A percentile compares a stretch with the other conserved stretches of the same genome.
These are phyloP conservation scores for Dissoconium aciculare DNA, from an alignment of 2,329 filamentous ascomycete genomes.

Conservation along the genomic window DNA sequence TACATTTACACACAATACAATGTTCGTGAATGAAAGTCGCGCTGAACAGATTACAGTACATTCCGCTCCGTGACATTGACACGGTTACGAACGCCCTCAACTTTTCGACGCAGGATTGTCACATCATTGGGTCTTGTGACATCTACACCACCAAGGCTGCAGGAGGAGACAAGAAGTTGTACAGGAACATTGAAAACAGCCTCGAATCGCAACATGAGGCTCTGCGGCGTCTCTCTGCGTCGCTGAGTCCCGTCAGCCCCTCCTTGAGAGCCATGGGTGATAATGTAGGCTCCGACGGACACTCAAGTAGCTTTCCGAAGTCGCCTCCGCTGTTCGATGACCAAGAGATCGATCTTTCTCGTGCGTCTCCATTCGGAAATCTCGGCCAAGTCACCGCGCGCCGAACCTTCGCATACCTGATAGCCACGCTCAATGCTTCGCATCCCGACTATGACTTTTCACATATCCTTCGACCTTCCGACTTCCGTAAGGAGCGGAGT, in stretches of 20 bases:
- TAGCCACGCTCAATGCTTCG: slow-evolving; percentile 89
- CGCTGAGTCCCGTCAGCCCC: slow-evolving; percentile 51
- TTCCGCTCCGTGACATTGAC: slow-evolving; percentile 82
- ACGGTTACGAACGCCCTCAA: slow-evolving; percentile 84
- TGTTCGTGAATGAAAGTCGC: too few relatives aligned
- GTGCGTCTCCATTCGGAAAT: slow-evolving; percentile 81
- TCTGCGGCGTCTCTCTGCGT: slow-evolving; percentile 70
- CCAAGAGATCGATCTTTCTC: slow-evolving; percentile 50
- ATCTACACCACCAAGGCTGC: slow-evolving; percentile 95
- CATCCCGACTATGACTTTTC: slow-evolving; percentile 97
- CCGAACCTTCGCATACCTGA: slow-evolving; percentile 86
- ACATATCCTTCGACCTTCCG: slow-evolving; percentile 70
- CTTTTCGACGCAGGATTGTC: slow-evolving; percentile 85
- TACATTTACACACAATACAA: too few relatives aligned
- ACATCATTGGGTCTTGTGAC: slow-evolving; percentile 86
- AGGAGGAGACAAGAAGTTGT: slow-evolving; percentile 89
- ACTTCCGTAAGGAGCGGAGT: slow-evolving; percentile 76
- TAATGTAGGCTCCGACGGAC: slow-evolving; percentile 9
- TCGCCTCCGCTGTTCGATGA: not conserved
- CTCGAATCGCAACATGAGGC: slow-evolving; percentile 85
- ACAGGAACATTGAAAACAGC: slow-evolving; percentile 85
- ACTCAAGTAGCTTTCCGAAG: not conserved
- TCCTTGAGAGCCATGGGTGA: slow-evolving; percentile 7
- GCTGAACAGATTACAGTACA: slow-evolving; percentile 49
- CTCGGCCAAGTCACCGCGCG: slow-evolving; percentile 78